A percentile compares a stretch with the other conserved stretches of the same genome.
phyloP scores from a whole-genome alignment of 441 rosid genomes.

The Adansonia rubrostipa region DNA sequence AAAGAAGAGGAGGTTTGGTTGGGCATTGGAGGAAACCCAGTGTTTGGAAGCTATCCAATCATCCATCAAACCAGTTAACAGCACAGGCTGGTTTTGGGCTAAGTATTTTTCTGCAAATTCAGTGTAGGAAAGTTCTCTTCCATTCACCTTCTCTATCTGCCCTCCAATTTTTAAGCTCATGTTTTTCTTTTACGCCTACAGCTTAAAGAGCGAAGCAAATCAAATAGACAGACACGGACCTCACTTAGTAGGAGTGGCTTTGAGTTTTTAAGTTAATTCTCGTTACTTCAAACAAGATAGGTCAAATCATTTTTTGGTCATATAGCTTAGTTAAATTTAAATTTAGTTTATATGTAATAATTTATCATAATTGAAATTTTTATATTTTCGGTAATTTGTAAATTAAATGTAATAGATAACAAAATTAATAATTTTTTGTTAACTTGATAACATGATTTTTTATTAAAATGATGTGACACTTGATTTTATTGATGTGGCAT shows the following conservation, averaged over 20 bases:
- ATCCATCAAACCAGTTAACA: constrained; percentile 75
- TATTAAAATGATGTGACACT: too few relatives aligned
- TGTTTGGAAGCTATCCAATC: constrained; percentile 81
- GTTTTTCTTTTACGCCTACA: neutral
- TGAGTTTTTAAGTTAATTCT: neutral
- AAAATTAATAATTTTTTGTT: too few relatives aligned
- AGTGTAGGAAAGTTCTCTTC: constrained; percentile 58
- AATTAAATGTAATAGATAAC: too few relatives aligned
- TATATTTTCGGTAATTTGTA: too few relatives aligned
- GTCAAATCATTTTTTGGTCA: too few relatives aligned
- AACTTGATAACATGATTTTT: too few relatives aligned
- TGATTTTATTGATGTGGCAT: too few relatives aligned
- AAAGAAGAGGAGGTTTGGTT: constrained; percentile 68
- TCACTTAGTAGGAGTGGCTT: neutral
- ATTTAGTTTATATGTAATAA: too few relatives aligned
- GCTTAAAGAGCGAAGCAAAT: neutral
- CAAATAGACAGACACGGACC: neutral
- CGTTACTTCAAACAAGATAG: too few relatives aligned
- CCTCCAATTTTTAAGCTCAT: constrained; percentile 71
- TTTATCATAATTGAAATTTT: too few relatives aligned
- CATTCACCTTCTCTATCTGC: constrained; percentile 62
- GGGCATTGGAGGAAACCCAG: constrained; percentile 64
- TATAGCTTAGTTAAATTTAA: too few relatives aligned
- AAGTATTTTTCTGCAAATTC: constrained; percentile 71
- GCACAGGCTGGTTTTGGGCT: constrained; percentile 71